phyloP scores from a whole-genome alignment of 768 basidiomycete species.

The Candolleomyces efflorescens region DNA sequence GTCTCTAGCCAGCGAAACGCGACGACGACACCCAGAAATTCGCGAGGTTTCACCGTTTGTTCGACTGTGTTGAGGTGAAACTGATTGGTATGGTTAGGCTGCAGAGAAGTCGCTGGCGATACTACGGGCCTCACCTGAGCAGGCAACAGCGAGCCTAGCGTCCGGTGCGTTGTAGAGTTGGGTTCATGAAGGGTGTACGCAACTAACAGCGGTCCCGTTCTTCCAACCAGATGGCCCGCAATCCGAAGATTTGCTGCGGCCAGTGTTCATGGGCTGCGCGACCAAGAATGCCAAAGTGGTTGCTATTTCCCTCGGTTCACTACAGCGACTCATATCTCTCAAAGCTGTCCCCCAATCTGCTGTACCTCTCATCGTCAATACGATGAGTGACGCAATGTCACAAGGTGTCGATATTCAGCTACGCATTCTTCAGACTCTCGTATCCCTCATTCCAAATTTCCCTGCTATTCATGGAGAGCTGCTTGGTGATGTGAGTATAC shows the following conservation, averaged over 20 bases:
- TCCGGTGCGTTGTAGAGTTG: conserved; percentile 48
- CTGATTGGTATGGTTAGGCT: conserved; percentile 42
- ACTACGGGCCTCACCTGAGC: conserved; percentile 77
- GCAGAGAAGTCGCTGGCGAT: conserved; percentile 85
- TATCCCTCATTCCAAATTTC: conserved; percentile 89
- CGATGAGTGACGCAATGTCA: conserved; percentile 82
- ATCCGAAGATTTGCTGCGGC: conserved; percentile 75
- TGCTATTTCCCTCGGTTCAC: conserved; percentile 83
- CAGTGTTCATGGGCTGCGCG: conserved; percentile 91
- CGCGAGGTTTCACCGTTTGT: conserved; percentile 60
- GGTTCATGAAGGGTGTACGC: neutral
- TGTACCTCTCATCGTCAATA: conserved; percentile 75
- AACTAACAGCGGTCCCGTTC: neutral
- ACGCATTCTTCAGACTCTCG: conserved; percentile 86
- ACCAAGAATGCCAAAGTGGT: conserved; percentile 94
- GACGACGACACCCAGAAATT: conserved; percentile 87
- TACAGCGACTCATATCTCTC: conserved; percentile 85
- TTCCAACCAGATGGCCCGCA: conserved; percentile 62
- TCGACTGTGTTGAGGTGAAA: conserved; percentile 9
- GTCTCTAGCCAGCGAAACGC: conserved; percentile 86
- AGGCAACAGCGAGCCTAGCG: conserved; percentile 66
- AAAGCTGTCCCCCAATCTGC: conserved; percentile 80
- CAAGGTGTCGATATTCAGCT: conserved; percentile 98
- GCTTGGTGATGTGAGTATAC: conserved; percentile 68
- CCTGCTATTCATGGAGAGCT: conserved; percentile 73